Conservation (phyloP, 208 protist genomes). For the Trypanosoma cruzi region DNA sequence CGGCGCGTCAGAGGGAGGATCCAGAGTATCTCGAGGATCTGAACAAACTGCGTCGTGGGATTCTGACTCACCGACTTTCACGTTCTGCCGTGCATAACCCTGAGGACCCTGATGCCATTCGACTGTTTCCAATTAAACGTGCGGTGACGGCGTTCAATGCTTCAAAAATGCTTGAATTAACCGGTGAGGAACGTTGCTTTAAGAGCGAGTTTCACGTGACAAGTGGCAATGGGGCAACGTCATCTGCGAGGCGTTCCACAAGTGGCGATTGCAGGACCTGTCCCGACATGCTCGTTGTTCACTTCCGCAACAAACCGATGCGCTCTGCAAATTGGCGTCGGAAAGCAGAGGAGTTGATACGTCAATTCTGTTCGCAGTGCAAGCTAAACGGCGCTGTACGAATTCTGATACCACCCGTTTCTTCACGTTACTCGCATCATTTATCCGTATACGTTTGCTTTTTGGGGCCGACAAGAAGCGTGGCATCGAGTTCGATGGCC, state of each 20-base stretch:
- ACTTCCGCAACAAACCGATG: slow-evolving; percentile 25
- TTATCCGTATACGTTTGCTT: slow-evolving; percentile 22
- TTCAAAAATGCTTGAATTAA: slow-evolving; percentile 64
- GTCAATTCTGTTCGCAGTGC: neutral
- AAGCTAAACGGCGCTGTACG: neutral
- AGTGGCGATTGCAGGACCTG: neutral
- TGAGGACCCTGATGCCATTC: slow-evolving; percentile 52
- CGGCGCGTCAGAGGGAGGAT: slow-evolving; percentile 53
- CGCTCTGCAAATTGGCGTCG: slow-evolving; percentile 17
- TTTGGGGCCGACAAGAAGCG: neutral
- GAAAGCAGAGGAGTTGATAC: slow-evolving; percentile 18
- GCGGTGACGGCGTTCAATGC: slow-evolving; percentile 73
- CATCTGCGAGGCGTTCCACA: neutral
- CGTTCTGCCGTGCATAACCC: slow-evolving; percentile 65
- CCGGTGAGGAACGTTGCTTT: slow-evolving; percentile 48
- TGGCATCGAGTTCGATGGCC: neutral
- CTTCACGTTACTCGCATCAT: neutral
- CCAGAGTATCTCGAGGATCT: slow-evolving; percentile 54
- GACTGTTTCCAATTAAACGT: slow-evolving; percentile 65
- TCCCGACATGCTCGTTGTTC: slow-evolving; percentile 19
- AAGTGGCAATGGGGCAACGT: neutral
- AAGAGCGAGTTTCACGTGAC: slow-evolving; percentile 40
- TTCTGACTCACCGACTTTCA: slow-evolving; percentile 61
- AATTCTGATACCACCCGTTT: slow-evolving; percentile 9
- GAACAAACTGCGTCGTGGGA: slow-evolving; percentile 61